These are phyloP conservation scores for Rhodotorula sp. DNA, from an alignment of 1,284 basidiomycete genomes.

Conservation along the genomic window DNA sequence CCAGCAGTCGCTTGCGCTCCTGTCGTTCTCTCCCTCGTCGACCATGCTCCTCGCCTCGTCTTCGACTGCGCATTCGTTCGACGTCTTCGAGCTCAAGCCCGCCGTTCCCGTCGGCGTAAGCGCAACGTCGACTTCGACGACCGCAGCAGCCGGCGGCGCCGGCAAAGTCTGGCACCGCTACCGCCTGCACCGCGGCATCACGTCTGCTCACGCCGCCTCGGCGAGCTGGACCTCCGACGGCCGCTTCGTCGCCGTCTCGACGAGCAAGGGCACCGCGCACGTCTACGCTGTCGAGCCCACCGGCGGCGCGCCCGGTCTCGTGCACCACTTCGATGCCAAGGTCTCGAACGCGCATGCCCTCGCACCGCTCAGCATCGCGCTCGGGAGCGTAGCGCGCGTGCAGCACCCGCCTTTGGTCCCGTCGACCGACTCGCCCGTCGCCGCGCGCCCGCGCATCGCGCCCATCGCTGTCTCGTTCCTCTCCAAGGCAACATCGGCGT, in stretches of 20 bases:
- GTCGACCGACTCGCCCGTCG: too few species aligned
- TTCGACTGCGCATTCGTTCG: slow-evolving; percentile 63
- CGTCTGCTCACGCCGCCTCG: slow-evolving; percentile 64
- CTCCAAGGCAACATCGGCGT: slow-evolving; percentile 7
- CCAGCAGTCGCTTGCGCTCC: slow-evolving; percentile 56
- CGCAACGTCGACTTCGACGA: not conserved
- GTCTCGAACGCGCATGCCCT: slow-evolving; percentile 27
- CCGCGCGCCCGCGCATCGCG: not conserved
- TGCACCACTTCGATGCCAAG: slow-evolving; percentile 20
- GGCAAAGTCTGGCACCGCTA: slow-evolving; percentile 65
- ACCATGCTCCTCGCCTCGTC: slow-evolving; percentile 62
- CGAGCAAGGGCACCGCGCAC: slow-evolving; percentile 57
- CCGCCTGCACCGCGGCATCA: slow-evolving; percentile 68
- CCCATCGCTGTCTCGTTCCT: slow-evolving; percentile 18
- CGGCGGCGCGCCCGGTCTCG: slow-evolving; percentile 61
- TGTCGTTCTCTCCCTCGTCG: slow-evolving; percentile 65
- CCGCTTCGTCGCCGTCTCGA: slow-evolving; percentile 70
- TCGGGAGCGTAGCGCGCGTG: slow-evolving; percentile 22
- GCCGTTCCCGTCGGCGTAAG: slow-evolving; percentile 41
- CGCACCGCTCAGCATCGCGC: slow-evolving; percentile 22
- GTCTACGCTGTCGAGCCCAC: slow-evolving; percentile 74
- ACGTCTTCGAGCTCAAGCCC: slow-evolving; percentile 58
- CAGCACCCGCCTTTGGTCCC: not conserved
- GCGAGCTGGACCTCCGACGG: slow-evolving; percentile 65
- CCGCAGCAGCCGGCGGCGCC: slow-evolving; percentile 37